phyloP scores from a whole-genome alignment of 23 red algal species.

The Porphyridium purpureum region DNA sequence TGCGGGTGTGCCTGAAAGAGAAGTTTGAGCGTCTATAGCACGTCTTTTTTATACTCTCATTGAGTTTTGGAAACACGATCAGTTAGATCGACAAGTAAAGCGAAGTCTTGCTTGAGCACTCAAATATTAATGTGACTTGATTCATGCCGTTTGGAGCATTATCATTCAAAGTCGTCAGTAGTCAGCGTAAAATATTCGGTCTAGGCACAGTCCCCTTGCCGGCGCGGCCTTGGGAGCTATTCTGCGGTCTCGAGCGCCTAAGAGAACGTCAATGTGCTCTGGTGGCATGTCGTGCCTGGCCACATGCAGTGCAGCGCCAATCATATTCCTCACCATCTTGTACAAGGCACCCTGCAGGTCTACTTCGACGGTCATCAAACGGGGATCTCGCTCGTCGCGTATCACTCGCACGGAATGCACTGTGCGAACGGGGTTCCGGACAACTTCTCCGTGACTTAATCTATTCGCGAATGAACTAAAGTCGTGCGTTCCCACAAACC shows the following conservation, averaged over 20 bases:
- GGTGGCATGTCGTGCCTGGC: slow-evolving; percentile 19
- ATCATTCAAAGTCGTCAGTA: no score
- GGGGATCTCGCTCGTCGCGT: slow-evolving; percentile 24
- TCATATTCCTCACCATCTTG: slow-evolving; percentile 86
- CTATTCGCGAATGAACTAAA: slow-evolving; percentile 80
- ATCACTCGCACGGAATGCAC: slow-evolving; percentile 21
- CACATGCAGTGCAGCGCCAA: slow-evolving; percentile 50
- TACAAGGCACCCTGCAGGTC: slow-evolving; percentile 74
- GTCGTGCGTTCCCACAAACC: slow-evolving; percentile 83
- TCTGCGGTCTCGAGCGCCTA: neutral
- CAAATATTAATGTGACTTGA: no score
- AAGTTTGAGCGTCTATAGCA: no score
- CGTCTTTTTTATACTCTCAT: no score
- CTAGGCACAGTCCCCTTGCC: slow-evolving; percentile 25
- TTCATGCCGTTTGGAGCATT: no score
- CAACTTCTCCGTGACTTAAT: slow-evolving; percentile 7
- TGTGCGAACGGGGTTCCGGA: slow-evolving; percentile 39
- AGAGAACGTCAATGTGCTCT: slow-evolving; percentile 1
- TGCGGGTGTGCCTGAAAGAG: no score
- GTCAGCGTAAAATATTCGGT: slow-evolving; percentile 18
- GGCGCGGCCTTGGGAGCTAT: slow-evolving; percentile 5
- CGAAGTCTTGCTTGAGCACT: no score
- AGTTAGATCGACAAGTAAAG: no score
- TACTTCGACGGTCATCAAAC: slow-evolving; percentile 54
- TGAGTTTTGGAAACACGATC: no score